Conservation (phyloP, 257 asterid genomes). For the Jaltomata sinuosa region DNA sequence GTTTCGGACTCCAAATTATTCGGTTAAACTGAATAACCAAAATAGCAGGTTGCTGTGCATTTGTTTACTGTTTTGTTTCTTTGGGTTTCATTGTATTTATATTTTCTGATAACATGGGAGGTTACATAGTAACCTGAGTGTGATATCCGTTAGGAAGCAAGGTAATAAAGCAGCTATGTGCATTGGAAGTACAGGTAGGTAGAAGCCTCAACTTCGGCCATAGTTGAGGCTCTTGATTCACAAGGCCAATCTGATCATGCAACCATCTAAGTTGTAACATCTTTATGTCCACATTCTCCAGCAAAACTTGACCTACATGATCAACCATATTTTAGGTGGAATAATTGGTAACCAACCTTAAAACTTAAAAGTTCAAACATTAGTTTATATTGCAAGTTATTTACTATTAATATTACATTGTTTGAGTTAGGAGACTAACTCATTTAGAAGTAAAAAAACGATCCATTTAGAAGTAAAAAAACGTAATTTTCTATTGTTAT, state of each 20-base stretch:
- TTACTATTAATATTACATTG: too few relatives aligned
- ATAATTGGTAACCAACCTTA: neutral
- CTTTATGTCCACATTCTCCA: constrained; percentile 76
- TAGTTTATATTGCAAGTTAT: too few relatives aligned
- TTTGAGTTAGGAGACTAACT: too few relatives aligned
- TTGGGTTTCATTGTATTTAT: too few relatives aligned
- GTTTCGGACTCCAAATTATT: too few relatives aligned
- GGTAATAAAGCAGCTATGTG: constrained; percentile 82
- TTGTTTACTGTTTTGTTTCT: too few relatives aligned
- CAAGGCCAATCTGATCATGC: constrained; percentile 90
- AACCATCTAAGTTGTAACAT: constrained; percentile 83
- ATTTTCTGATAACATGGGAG: too few relatives aligned
- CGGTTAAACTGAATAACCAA: too few relatives aligned
- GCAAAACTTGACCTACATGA: constrained; percentile 69
- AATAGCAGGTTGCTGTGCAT: too few relatives aligned
- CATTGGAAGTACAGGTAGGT: constrained; percentile 93
- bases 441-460: too few relatives aligned
- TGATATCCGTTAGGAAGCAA: constrained; percentile 89
- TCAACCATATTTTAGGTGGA: neutral
- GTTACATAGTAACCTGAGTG: constrained; percentile 97
- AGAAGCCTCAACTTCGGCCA: constrained; percentile 88
- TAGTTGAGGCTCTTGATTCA: constrained; percentile 97
- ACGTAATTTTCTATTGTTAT: too few relatives aligned
- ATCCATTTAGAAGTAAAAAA: too few relatives aligned
- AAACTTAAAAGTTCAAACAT: neutral